Evolutionary conservation across 371 early-diverging fungal genomes (phyloP).

Genomic region (Parasitella parasitica): DNA sequence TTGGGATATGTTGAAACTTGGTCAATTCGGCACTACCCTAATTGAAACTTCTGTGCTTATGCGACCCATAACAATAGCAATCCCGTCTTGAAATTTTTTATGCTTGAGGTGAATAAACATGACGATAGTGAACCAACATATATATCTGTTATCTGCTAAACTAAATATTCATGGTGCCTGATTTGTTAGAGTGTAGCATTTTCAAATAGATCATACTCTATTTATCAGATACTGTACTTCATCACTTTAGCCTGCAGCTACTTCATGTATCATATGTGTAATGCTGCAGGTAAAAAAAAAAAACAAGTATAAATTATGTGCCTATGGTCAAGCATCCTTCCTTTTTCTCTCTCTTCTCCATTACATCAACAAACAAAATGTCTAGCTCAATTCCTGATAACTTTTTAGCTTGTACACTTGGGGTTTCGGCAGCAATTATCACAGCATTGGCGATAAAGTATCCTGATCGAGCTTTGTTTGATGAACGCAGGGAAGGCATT

Average conservation of each 20-base stretch:
- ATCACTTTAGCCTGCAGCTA: background rate
- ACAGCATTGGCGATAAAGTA: slow-evolving; percentile 23
- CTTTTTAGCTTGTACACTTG: slow-evolving; percentile 1
- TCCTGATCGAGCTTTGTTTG: slow-evolving; percentile 30
- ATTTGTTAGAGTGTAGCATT: too few relatives aligned
- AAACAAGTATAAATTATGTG: background rate
- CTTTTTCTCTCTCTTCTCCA: slow-evolving; percentile 1
- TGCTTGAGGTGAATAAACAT: too few relatives aligned
- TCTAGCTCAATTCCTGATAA: slow-evolving; percentile 3
- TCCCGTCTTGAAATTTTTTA: too few relatives aligned
- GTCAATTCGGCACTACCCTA: background rate
- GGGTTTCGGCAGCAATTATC: slow-evolving; percentile 15
- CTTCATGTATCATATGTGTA: background rate
- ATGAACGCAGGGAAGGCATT: slow-evolving; percentile 16
- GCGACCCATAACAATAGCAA: too few relatives aligned
- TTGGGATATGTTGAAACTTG: background rate
- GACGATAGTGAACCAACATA: too few relatives aligned
- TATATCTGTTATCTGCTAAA: too few relatives aligned
- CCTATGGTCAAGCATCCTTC: background rate
- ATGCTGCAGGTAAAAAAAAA: background rate
- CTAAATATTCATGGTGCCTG: too few relatives aligned
- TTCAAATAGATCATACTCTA: too few relatives aligned
- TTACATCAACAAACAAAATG: background rate
- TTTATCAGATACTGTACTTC: background rate
- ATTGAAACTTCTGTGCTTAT: background rate